Percentiles rank a stretch among this genome's conserved stretches.
These are phyloP conservation scores for Acanthamoeba lenticulata DNA, from an alignment of 208 protist genomes.

Conservation along the genomic window DNA sequence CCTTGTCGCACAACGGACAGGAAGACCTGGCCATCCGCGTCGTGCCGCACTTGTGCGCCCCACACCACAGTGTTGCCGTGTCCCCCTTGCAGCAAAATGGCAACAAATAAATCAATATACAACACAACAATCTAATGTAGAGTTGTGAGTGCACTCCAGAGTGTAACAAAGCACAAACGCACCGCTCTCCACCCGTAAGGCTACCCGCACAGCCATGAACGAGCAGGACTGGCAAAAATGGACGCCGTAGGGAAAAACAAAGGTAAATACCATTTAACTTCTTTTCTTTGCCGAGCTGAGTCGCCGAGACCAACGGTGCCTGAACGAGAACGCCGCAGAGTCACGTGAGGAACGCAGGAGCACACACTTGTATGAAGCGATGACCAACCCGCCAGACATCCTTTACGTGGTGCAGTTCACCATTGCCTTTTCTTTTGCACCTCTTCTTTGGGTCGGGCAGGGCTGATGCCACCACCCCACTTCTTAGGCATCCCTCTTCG, in stretches of 20 bases:
- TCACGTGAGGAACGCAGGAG: too few species aligned
- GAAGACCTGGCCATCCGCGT: background rate
- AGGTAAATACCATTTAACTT: too few species aligned
- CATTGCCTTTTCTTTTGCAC: background rate
- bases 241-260: too few species aligned
- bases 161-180: background rate
- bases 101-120: background rate
- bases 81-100: background rate
- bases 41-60: background rate
- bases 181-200: background rate
- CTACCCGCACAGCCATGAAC: background rate
- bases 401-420: background rate
- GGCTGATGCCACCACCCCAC: too few species aligned
- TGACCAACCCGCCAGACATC: background rate
- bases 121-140: background rate
- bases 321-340: too few species aligned
- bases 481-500: background rate
- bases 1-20: constrained; percentile 1
- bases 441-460: background rate
- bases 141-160: too few species aligned
- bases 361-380: too few species aligned
- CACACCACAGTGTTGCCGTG: constrained; percentile 11
- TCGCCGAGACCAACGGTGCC: too few species aligned
- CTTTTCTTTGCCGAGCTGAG: too few species aligned
- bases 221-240: too few species aligned